Evolutionary conservation across 164 flowering plant genomes (phyloP), one percentile per base, ranked within the genome.

Genomic region (Dillenia suffruticosa): DNA sequence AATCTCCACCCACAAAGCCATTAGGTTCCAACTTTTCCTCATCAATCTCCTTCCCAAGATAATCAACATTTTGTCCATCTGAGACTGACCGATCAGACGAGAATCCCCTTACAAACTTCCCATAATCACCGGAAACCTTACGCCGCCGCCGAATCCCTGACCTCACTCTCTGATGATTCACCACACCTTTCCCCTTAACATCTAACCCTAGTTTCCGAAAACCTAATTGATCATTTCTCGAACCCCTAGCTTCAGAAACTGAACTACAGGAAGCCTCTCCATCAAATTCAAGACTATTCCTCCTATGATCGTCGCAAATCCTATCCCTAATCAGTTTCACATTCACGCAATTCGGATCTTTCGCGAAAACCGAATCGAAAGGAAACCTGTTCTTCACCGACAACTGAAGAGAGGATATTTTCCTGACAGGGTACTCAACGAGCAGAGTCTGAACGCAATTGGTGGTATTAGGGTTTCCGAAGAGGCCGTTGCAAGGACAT

Each of bases 401-500:
- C 24, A 59, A 26, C 16, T 80, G 91, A 68, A 91, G 84, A 50
- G 76, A 57, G 3, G 85, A 76, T 44, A 87, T 71, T 48, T 70
- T 83, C 46, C 70, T 58, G 8, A 63, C 12, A 5, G 98, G 92
- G 45, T 16, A 54, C 57, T 83, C 84, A 54, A 83, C 72, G 1
- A 93, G 71, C 1, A 75, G 22, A 24, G 68, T 72, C 58, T 84
- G 84, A 51, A 86, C 61, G 68, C 97, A 90, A 0, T 32, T 55
- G 46, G 49, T 44, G 8, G 50, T 49, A 59, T 52, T 63, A 13
- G 81, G 82, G 55, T 67, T 71, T 56, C 83, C 76, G 26, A 84
- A 88, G 22, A 76, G 59, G 1, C 89, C 91, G 58, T 87, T 72
- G 62, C 96, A 89, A 40, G 96, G 89, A 59, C 97, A 89, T 0